Evolutionary conservation across 768 basidiomycete species (phyloP), one percentile per base, ranked within the genome.

Genomic region (Termitomyces eurrhizus): DNA sequence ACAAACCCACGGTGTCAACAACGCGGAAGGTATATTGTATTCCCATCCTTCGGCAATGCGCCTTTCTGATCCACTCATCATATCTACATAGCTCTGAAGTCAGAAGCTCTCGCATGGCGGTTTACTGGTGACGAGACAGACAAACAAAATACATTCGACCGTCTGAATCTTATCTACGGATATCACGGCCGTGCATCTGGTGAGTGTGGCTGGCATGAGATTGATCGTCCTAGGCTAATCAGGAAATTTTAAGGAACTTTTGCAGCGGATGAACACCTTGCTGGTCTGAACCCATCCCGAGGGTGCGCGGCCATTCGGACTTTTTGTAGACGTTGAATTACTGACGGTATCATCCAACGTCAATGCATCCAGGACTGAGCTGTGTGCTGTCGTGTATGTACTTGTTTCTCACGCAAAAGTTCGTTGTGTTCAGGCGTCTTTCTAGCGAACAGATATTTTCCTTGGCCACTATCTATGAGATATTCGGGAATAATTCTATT

Each of bases 1-100:
- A 68, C 67, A 70, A 56, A 76, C 75, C 73, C 77, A 78, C 57
- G 77, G 77, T 11, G 77, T 78, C 6, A 78, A 78, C 64, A 78
- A 73, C 14, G 76, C 67, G 26, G 77, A 77, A 70, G 70, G 72
- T 73, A 33, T 18, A 36, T 53, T 18, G 13, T 21, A 36, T 51
- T 35, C 12, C 33, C 9, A 13, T 41, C 6, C 13, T 56, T 11
- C 8, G 7, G 12, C 1, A 16, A 36, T 12, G 18, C 11, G 1
- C 11, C 9, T 12, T 37, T 16, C 48, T 48, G 48, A 57, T 49
- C 18, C 24, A 21, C 33, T 14, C 11, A 11, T 29, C 32, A 32
- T 29, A 21, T 12, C 8, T 39, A 16, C 24, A 16, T n/a, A 48
- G 35, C 44, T 56, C 63, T 79, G 29, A 78, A 78, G 62, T 77